Evolutionary conservation across 768 basidiomycete genomes (phyloP), one percentile per base, ranked within the genome.

Genomic region (Zangia roseola): DNA sequence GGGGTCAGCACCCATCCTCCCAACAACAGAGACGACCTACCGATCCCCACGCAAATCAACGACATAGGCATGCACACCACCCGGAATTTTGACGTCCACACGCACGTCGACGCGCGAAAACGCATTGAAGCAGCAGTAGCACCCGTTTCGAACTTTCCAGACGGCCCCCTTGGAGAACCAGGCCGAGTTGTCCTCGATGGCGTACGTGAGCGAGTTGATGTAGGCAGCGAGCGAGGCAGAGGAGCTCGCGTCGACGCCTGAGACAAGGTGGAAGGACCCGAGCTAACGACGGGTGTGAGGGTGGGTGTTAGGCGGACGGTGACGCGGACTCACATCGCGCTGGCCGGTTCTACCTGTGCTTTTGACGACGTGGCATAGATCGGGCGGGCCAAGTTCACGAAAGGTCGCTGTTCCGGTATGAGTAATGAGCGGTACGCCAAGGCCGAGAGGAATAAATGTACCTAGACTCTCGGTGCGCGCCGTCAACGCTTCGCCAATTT

Each of bases 51-150:
- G 83, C 45, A 97, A 69, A 67, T 98, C 97, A 17, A 98, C 83
- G 25, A 91, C 87, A 67, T 97, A 97, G 5, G 94, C 90, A 54
- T 86, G 83, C 14, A 99, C 97, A 12, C 97, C 95, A 24, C 97
- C 97, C 0, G 97, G 97, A 42, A 99, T 98, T 69, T 95, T 97
- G 52, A 97, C 97, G 55, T 99, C 97, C 7, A 99, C 94, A 31
- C 95, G 83, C 25, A 98, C 84, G 62, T 99, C 97, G 43, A 98
- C 91, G 24, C 97, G 76, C 33, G 94, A 94, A 65, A 99, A 99
- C 10, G 97, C 97, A 67, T 99, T 97, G 74, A 97, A 99, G 69
- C 93, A 97, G 69, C 91, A 99, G 63, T 91, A 99, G 44, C 87
- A 92, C 3, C 97, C 97, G 59, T 87, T 88, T 52, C 86, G 79